Percentiles rank a stretch among this genome's conserved stretches.
These are phyloP conservation scores for Micromonas commoda DNA, from an alignment of 139 green algal genomes.

Conservation along the genomic window DNA sequence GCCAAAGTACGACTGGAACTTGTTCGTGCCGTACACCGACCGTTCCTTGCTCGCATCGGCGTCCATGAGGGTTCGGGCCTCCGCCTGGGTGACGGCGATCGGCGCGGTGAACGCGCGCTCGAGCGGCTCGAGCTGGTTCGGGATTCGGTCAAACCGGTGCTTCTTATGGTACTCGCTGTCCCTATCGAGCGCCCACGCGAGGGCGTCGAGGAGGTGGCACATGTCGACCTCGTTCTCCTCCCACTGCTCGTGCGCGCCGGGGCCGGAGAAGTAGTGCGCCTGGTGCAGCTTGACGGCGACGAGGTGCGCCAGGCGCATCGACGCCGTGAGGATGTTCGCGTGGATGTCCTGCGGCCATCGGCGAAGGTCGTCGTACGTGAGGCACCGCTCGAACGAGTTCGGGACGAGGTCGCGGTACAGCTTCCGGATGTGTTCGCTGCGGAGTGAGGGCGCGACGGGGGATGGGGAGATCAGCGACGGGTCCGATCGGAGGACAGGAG, in stretches of 20 bases:
- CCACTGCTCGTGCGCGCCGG: not conserved
- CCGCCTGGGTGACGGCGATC: too few relatives aligned
- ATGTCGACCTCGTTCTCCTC: not conserved
- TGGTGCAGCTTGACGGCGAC: not conserved
- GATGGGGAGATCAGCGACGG: not conserved
- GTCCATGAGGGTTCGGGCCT: too few relatives aligned
- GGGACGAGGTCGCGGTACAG: not conserved
- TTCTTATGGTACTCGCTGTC: too few relatives aligned
- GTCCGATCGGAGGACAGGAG: not conserved
- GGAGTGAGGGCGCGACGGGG: not conserved
- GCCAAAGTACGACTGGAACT: too few relatives aligned
- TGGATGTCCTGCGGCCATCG: not conserved
- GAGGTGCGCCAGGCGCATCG: not conserved
- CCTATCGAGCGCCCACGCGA: too few relatives aligned
- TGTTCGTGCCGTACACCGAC: too few relatives aligned
- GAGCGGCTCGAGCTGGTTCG: too few relatives aligned
- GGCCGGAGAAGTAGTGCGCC: not conserved
- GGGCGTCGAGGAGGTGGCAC: too few relatives aligned
- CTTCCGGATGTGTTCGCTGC: not conserved
- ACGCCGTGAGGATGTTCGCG: not conserved
- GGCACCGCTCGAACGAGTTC: not conserved
- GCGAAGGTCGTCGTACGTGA: not conserved
- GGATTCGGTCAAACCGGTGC: too few relatives aligned
- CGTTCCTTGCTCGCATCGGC: too few relatives aligned
- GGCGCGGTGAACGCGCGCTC: too few relatives aligned